phyloP scores from a whole-genome alignment of 2,329 filamentous ascomycete genomes.

The Penicillium rolfsii region DNA sequence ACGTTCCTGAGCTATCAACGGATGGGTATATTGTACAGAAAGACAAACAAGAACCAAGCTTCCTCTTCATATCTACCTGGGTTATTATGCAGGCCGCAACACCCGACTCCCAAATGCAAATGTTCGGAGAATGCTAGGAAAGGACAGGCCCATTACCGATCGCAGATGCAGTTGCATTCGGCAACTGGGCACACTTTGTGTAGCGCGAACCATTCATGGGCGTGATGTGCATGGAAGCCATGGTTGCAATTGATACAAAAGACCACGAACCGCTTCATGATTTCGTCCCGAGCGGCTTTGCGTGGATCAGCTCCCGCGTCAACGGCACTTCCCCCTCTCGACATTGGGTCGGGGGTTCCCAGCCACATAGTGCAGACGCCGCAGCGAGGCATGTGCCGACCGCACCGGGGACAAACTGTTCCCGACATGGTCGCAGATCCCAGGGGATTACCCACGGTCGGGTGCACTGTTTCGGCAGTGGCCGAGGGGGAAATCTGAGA shows the following conservation, averaged over 20 bases:
- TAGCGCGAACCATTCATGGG: slow-evolving; percentile 60
- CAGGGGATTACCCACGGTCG: slow-evolving; percentile 42
- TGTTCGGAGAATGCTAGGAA: background rate
- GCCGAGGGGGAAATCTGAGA: slow-evolving; percentile 33
- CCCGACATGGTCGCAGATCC: slow-evolving; percentile 47
- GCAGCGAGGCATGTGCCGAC: slow-evolving; percentile 65
- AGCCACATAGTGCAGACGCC: slow-evolving; percentile 66
- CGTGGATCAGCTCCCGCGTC: slow-evolving; percentile 36
- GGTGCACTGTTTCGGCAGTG: slow-evolving; percentile 39
- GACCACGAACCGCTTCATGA: slow-evolving; percentile 59
- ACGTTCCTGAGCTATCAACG: background rate
- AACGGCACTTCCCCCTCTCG: slow-evolving; percentile 41
- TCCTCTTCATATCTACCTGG: background rate
- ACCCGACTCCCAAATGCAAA: background rate
- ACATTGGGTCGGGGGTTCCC: slow-evolving; percentile 60
- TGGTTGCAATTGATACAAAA: slow-evolving; percentile 67
- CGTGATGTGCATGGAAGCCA: slow-evolving; percentile 66
- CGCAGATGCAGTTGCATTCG: slow-evolving; percentile 47
- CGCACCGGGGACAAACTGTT: slow-evolving; percentile 64
- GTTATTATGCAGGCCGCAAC: background rate
- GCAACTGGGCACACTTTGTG: slow-evolving; percentile 47
- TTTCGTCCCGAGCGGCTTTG: slow-evolving; percentile 43
- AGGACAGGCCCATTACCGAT: slow-evolving; percentile 32
- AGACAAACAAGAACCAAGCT: background rate
- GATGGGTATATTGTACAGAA: slow-evolving; percentile 23